A percentile compares a stretch with the other conserved stretches of the same genome.
These are phyloP conservation scores for Funneliformis geosporum DNA, from an alignment of 192 early-diverging fungal genomes.

Conservation along the genomic window DNA sequence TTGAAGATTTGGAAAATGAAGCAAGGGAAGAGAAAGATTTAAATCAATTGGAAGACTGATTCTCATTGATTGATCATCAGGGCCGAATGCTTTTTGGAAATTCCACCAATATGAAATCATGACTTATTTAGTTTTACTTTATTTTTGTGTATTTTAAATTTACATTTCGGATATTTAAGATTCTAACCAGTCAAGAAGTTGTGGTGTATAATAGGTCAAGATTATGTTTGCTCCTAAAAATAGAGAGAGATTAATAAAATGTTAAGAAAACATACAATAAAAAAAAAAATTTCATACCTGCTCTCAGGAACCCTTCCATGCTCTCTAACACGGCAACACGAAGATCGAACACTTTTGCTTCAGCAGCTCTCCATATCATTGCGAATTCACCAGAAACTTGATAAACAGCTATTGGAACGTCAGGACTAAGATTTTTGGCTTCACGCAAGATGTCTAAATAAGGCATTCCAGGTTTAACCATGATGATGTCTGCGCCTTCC, in stretches of 20 bases:
- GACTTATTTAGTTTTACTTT: too few species aligned
- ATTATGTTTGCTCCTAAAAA: constrained; percentile 71
- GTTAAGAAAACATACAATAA: not conserved
- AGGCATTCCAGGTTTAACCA: constrained; percentile 96
- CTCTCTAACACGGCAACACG: constrained; percentile 84
- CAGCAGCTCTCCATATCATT: constrained; percentile 83
- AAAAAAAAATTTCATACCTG: constrained; percentile 52
- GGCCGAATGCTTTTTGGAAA: too few species aligned
- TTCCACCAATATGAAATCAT: too few species aligned
- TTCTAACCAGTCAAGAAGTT: constrained; percentile 89
- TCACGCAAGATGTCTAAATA: constrained; percentile 96
- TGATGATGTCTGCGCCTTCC: constrained; percentile 96
- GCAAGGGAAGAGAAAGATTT: not conserved
- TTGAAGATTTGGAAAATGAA: constrained; percentile 35
- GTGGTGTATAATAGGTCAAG: constrained; percentile 96
- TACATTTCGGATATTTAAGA: constrained; percentile 17
- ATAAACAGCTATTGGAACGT: constrained; percentile 94
- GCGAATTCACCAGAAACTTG: constrained; percentile 91
- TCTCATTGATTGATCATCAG: too few species aligned
- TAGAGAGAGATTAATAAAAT: not conserved
- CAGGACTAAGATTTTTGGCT: constrained; percentile 68
- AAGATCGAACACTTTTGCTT: constrained; percentile 81
- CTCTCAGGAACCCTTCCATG: constrained; percentile 79
- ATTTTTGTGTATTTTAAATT: too few species aligned
- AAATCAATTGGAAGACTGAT: not conserved